Evolutionary conservation across 2,329 filamentous ascomycete genomes (phyloP).

Genomic region (Fusarium acutatum): DNA sequence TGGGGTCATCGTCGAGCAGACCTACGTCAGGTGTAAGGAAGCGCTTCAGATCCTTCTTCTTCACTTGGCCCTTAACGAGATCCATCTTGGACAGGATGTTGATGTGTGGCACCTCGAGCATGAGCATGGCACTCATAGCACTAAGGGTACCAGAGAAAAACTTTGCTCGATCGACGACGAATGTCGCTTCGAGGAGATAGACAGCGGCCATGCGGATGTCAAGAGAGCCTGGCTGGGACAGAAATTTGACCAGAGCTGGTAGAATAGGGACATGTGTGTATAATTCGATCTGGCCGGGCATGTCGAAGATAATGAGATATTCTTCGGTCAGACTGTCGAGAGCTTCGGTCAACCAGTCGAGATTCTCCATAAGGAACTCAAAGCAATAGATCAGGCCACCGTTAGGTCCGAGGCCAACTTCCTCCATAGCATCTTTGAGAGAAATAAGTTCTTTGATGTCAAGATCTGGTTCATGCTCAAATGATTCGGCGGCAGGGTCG

Average conservation of each 20-base stretch:
- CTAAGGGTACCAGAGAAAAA: slow-evolving; percentile 96
- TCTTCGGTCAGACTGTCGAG: slow-evolving; percentile 90
- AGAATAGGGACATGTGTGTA: slow-evolving; percentile 97
- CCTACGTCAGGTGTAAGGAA: slow-evolving; percentile 88
- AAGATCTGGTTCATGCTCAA: slow-evolving; percentile 89
- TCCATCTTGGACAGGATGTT: slow-evolving; percentile 99
- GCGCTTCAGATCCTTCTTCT: slow-evolving; percentile 86
- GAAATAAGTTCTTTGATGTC: slow-evolving; percentile 96
- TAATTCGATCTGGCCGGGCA: slow-evolving; percentile 98
- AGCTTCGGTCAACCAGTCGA: slow-evolving; percentile 88
- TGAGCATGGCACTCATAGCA: slow-evolving; percentile 98
- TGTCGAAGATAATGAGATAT: slow-evolving; percentile 97
- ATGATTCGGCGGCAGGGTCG: slow-evolving; percentile 92
- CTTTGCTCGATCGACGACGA: slow-evolving; percentile 94
- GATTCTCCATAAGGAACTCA: slow-evolving; percentile 92
- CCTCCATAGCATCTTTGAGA: slow-evolving; percentile 95
- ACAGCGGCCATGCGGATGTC: slow-evolving; percentile 93
- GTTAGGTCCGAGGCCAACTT: slow-evolving; percentile 89
- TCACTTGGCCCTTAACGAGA: slow-evolving; percentile 87
- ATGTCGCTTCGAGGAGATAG: slow-evolving; percentile 94
- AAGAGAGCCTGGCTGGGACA: slow-evolving; percentile 80
- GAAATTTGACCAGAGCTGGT: slow-evolving; percentile 81
- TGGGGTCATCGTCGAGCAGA: slow-evolving; percentile 81
- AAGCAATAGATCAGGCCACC: slow-evolving; percentile 96
- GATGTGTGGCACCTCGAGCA: slow-evolving; percentile 96